These are phyloP conservation scores for Pseudocercospora fijiensis DNA, from an alignment of 2,329 filamentous ascomycete genomes.

Conservation along the genomic window DNA sequence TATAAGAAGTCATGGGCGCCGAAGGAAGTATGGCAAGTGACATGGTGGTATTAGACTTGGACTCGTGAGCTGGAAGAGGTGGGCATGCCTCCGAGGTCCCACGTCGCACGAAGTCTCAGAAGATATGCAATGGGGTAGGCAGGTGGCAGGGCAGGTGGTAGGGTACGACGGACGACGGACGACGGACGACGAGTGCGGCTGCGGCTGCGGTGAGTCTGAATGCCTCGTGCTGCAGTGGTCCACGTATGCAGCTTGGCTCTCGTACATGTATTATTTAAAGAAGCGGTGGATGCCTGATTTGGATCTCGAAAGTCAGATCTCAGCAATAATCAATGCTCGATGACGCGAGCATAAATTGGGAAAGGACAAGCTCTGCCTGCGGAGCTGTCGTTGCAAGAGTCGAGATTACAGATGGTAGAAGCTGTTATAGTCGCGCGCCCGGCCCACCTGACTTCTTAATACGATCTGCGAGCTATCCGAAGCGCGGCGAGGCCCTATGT, in stretches of 20 bases:
- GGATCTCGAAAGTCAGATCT: slow-evolving; percentile 2
- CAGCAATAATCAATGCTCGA: slow-evolving; percentile 9
- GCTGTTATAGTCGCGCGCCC: slow-evolving; percentile 8
- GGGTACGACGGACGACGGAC: background rate
- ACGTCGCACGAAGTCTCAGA: slow-evolving; percentile 1
- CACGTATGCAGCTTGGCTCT: slow-evolving; percentile 15
- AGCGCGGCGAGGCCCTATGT: slow-evolving; percentile 7
- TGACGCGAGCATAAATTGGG: slow-evolving; percentile 10
- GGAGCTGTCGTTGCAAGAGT: slow-evolving; percentile 8
- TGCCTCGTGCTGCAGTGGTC: slow-evolving; percentile 6
- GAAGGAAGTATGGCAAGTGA: slow-evolving; percentile 46
- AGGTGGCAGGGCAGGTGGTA: slow-evolving; percentile 3
- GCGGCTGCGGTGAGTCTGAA: background rate
- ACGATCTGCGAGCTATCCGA: slow-evolving; percentile 4
- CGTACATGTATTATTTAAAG: slow-evolving; percentile 12
- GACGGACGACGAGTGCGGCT: background rate
- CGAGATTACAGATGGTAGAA: slow-evolving; percentile 5
- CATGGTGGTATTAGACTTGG: slow-evolving; percentile 42
- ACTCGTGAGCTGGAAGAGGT: slow-evolving; percentile 30
- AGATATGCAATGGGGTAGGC: slow-evolving; percentile 2
- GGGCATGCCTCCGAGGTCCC: slow-evolving; percentile 32
- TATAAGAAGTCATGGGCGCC: slow-evolving; percentile 32
- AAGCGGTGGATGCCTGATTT: slow-evolving; percentile 2
- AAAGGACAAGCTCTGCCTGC: background rate
- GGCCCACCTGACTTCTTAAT: slow-evolving; percentile 11